Base-by-base conservation (phyloP, 768 basidiomycete species). In the Boletus rufocinnamomeus region DNA sequence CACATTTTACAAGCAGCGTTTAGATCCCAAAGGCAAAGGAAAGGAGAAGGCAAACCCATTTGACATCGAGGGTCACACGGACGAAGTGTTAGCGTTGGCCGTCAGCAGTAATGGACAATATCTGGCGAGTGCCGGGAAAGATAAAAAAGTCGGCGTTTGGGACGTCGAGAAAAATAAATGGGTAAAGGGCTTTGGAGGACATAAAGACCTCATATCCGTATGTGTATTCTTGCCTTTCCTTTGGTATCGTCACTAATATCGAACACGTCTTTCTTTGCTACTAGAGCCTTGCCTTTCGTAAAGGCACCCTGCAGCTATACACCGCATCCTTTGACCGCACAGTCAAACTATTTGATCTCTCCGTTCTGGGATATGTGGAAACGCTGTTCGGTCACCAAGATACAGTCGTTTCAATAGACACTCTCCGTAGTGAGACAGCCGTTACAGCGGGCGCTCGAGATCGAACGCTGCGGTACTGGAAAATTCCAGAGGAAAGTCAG, bases 371-470 rank as follows among this genome's bases (percentile, higher is more conserved):
- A 11, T 94, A 95, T 67, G 88, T 98, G 56, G 96, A 99, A 72
- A 98, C 96, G 9, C 78, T 98, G 5, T 99, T 96, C 69, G 97
- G 97, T 1, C 97, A 99, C 70, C 96, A 98, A 75, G 95, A 98
- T 67, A 82, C 84, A 30, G 84, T 97, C 30, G 77, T 91, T 17
- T 78, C 82, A 5, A 66, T 99, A 6, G 92, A 95, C 61, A 81
- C 93, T 7, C 82, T 98, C 17, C 86, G 90, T 35, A 84, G 84
- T 8, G 94, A 98, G 65, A 85, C 86, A 2, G 91, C 89, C 17
- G 84, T 98, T 21, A 95, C 88, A 37, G 89, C 89, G 6, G 97
- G 96, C 21, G 91, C 86, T 1, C 80, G 94, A 35, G 97, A 99
- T 77, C 89, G 93, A 70, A 97, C 95, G 0, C 83, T 88, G 58